Base-by-base conservation (phyloP, 2,329 filamentous ascomycete genomes). In the Domatiomyces globalis region DNA sequence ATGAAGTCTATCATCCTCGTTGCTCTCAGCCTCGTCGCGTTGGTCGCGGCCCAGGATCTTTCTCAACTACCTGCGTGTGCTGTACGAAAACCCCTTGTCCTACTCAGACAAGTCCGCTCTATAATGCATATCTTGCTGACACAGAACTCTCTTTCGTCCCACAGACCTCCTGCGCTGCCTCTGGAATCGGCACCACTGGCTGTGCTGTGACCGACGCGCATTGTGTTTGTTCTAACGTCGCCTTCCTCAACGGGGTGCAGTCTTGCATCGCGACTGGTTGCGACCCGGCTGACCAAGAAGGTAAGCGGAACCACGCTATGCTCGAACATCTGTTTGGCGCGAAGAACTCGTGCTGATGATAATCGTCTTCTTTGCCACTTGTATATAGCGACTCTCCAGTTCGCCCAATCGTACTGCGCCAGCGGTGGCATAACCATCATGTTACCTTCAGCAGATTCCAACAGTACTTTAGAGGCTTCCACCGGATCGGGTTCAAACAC, bases 361-460 rank as follows among this genome's bases (percentile, higher is more conserved):
- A 10, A 27, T 29, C 12, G 8, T 12, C 27, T 17, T 5, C 12
- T 22, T 45, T n/a, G 3, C 22, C 22, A 3, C 22, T 25, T 45
- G 7, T 43, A 18, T 8, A 49, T 44, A 57, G 55, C 55, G 22
- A 57, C 55, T 27, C 53, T 57, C 1, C 33, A 39, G 10, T 57
- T 55, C 47, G 53, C 53, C 39, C 22, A 50, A 20, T 15, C 44
- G 25, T 57, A 48, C 51, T 57, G 55, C 45, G 43, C 46, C 12
- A 22, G 15, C 10, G 55, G 46, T 29, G 51, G 51, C 27, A 45
- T 57, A 18, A 54, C 51, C 53, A 52, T 55, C 48, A 52, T 52
- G n/a, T 48, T 57, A 5, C 55, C 53, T 6, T 27, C 50, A 76
- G 68, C 27, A 75, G 78, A 73, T 80, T 76, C 85, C 85, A 27